Percentiles rank a stretch among this genome's conserved stretches.
Conservation (phyloP, 1,284 basidiomycete genomes). For the Austroboletus rostrupii region DNA sequence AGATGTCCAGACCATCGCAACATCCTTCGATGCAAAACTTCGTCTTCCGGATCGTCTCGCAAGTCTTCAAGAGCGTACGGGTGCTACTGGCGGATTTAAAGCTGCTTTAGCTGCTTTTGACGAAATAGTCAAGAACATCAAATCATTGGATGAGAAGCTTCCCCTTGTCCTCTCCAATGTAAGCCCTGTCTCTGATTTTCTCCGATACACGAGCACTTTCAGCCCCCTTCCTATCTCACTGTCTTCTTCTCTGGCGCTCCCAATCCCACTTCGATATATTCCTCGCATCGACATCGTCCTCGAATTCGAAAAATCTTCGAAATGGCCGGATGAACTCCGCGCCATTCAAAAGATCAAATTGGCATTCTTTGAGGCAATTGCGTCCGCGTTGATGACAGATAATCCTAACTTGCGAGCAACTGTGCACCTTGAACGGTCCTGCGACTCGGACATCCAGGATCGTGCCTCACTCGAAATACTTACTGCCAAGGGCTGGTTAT, state of each 20-base stretch:
- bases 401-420: conserved; percentile 51
- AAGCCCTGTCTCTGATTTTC: conserved; percentile 65
- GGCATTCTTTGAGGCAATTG: conserved; percentile 84
- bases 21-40: conserved; percentile 63
- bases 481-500: conserved; percentile 83
- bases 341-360: conserved; percentile 96
- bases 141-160: conserved; percentile 72
- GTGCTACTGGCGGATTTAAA: conserved; percentile 65
- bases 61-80: conserved; percentile 45
- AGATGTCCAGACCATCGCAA: conserved; percentile 57
- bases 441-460: conserved; percentile 63
- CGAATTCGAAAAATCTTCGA: conserved; percentile 87
- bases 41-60: conserved; percentile 59
- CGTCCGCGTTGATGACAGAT: conserved; percentile 54
- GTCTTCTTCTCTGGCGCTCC: conserved; percentile 45
- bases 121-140: conserved; percentile 72
- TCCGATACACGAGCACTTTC: conserved; percentile 86
- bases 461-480: conserved; percentile 74
- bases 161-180: conserved; percentile 81
- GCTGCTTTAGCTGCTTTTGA: conserved; percentile 81
- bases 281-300: conserved; percentile 72
- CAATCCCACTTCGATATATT: conserved; percentile 59
- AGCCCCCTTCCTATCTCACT: conserved; percentile 56
- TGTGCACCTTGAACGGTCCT: conserved; percentile 54
- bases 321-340: conserved; percentile 93